These are phyloP conservation scores for Podospora didyma DNA, from an alignment of 495 filamentous ascomycete species.

Conservation along the genomic window DNA sequence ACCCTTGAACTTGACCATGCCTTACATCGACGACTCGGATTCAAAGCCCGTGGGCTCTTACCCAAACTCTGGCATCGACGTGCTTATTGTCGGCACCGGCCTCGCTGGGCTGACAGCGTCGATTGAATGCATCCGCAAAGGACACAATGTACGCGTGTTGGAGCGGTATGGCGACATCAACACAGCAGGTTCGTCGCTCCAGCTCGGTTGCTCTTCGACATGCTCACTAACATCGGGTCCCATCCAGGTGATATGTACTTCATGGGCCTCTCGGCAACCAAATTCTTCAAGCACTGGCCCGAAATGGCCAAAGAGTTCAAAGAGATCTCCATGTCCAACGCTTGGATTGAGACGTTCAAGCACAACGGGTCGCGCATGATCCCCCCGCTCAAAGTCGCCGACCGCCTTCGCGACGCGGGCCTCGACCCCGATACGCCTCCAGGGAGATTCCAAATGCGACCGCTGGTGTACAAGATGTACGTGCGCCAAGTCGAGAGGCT, in stretches of 20 bases:
- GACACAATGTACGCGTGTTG: slow-evolving; percentile 56
- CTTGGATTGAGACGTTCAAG: slow-evolving; percentile 51
- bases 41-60: slow-evolving; percentile 37
- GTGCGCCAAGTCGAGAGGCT: slow-evolving; percentile 45
- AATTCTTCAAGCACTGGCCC: slow-evolving; percentile 55
- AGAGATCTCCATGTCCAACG: slow-evolving; percentile 41
- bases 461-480: slow-evolving; percentile 54
- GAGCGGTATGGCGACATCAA: slow-evolving; percentile 45
- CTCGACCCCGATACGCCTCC: slow-evolving; percentile 35
- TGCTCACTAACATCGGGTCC: not conserved
- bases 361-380: slow-evolving; percentile 48
- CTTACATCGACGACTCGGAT: slow-evolving; percentile 21
- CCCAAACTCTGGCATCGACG: slow-evolving; percentile 46
- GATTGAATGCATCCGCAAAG: slow-evolving; percentile 62
- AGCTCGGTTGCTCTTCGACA: not conserved
- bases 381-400: slow-evolving; percentile 34
- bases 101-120: slow-evolving; percentile 60
- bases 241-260: slow-evolving; percentile 52
- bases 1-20: slow-evolving; percentile 20
- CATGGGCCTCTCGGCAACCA: slow-evolving; percentile 46
- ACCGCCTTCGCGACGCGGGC: slow-evolving; percentile 32
- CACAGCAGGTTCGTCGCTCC: slow-evolving; percentile 28
- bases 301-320: slow-evolving; percentile 47
- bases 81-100: slow-evolving; percentile 60
- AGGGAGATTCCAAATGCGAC: slow-evolving; percentile 43